phyloP scores from a whole-genome alignment of 352 stramenopile genomes.

The Phytophthora meadii region DNA sequence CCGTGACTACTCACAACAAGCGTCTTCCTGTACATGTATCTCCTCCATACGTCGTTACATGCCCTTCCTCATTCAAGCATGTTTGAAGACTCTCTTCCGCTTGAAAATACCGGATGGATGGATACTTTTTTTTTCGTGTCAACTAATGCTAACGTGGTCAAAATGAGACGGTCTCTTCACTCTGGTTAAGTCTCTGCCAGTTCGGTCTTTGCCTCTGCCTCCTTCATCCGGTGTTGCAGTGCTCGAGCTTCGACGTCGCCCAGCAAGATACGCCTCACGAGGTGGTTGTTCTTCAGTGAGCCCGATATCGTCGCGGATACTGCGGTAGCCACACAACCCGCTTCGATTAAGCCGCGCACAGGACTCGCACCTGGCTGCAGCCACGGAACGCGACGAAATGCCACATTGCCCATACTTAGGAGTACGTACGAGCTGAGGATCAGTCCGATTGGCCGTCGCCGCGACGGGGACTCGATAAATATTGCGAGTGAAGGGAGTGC shows the following conservation, averaged over 20 bases:
- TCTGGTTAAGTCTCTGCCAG: constrained; percentile 23
- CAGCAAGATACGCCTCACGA: constrained; percentile 39
- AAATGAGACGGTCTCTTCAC: constrained; percentile 10
- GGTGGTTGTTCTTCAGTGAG: constrained; percentile 37
- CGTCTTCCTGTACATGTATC: background rate
- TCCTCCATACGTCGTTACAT: constrained; percentile 15
- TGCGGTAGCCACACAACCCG: constrained; percentile 38
- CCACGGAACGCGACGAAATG: constrained; percentile 41
- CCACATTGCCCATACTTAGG: constrained; percentile 56
- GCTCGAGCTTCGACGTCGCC: constrained; percentile 28
- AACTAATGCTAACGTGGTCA: constrained; percentile 5
- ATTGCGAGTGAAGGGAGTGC: constrained; percentile 55
- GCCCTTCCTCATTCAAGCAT: constrained; percentile 15
- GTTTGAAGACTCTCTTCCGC: constrained; percentile 35
- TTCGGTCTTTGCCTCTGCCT: constrained; percentile 23
- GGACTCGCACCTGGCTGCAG: constrained; percentile 42
- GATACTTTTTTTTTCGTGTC: constrained; percentile 8
- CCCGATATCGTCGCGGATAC: constrained; percentile 52
- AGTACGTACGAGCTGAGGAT: constrained; percentile 72
- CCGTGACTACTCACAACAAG: background rate
- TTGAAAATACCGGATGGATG: too few relatives aligned
- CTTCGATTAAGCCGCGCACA: constrained; percentile 46
- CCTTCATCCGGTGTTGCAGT: constrained; percentile 12
- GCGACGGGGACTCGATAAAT: constrained; percentile 57
- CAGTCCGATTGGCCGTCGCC: constrained; percentile 57